Conservation (phyloP, 805 yeast species). For the Clavispora fructus region DNA sequence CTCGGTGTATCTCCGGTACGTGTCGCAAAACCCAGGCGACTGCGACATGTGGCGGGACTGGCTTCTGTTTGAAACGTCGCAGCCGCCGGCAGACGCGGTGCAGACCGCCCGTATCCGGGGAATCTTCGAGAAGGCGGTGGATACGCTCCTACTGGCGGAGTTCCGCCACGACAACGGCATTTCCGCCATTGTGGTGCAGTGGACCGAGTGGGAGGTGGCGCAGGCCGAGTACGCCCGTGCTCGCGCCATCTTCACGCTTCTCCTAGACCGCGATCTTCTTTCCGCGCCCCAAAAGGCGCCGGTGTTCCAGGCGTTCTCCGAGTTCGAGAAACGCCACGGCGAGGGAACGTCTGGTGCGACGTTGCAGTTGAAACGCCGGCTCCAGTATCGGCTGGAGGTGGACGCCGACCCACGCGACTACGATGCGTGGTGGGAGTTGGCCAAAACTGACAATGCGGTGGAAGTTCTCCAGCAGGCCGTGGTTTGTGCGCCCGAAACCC, state of each 20-base stretch:
- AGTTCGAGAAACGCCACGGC: slow-evolving; percentile 66
- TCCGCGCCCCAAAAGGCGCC: slow-evolving; percentile 10
- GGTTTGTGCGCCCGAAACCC: slow-evolving; percentile 28
- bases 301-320: slow-evolving; percentile 35
- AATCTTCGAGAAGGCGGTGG: slow-evolving; percentile 64
- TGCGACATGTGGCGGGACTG: slow-evolving; percentile 67
- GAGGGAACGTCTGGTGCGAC: slow-evolving; percentile 49
- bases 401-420: slow-evolving; percentile 49
- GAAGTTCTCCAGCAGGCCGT: slow-evolving; percentile 44
- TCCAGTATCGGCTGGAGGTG: slow-evolving; percentile 48
- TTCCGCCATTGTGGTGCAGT: slow-evolving; percentile 33
- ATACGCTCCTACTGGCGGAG: slow-evolving; percentile 32
- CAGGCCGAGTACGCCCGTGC: slow-evolving; percentile 61
- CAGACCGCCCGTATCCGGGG: slow-evolving; percentile 49
- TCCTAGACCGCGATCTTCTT: slow-evolving; percentile 29
- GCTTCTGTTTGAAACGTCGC: slow-evolving; percentile 62
- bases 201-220: slow-evolving; percentile 70
- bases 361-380: slow-evolving; percentile 48
- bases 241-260: slow-evolving; percentile 49
- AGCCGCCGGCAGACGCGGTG: slow-evolving; percentile 6
- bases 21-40: slow-evolving; percentile 36
- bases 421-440: slow-evolving; percentile 78
- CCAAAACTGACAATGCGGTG: slow-evolving; percentile 20
- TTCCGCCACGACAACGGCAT: background rate
- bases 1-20: slow-evolving; percentile 49